These are phyloP conservation scores for Hanseniaspora thailandica DNA, from an alignment of 805 yeast species.

Conservation along the genomic window DNA sequence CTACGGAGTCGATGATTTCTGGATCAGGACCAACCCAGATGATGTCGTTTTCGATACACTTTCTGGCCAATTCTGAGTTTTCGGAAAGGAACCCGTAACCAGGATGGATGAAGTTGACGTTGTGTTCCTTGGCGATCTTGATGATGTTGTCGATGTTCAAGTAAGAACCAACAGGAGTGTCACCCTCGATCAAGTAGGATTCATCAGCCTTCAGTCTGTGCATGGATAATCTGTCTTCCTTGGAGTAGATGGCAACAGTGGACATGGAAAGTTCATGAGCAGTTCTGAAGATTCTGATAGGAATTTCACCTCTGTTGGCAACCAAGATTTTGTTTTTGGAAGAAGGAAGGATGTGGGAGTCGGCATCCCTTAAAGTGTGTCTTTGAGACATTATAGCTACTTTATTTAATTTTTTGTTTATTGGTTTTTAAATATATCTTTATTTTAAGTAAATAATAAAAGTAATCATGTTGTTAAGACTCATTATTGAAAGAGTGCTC, in stretches of 20 bases:
- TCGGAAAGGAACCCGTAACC: constrained; percentile 87
- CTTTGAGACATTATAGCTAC: constrained; percentile 3
- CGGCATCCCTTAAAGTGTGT: constrained; percentile 19
- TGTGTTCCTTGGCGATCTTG: constrained; percentile 64
- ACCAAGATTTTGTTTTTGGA: constrained; percentile 51
- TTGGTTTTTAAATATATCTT: not conserved
- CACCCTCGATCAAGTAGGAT: constrained; percentile 77
- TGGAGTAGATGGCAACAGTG: constrained; percentile 92
- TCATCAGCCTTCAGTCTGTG: constrained; percentile 92
- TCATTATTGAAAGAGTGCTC: not conserved
- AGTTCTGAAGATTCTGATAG: constrained; percentile 82
- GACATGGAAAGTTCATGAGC: constrained; percentile 97
- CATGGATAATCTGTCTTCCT: constrained; percentile 89
- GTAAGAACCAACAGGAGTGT: constrained; percentile 89
- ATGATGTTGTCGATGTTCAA: constrained; percentile 91
- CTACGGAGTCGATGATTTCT: constrained; percentile 81
- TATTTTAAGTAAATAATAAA: not conserved
- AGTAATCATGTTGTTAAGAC: not conserved
- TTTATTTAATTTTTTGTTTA: not conserved
- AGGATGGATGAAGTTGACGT: constrained; percentile 80
- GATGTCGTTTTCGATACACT: constrained; percentile 81
- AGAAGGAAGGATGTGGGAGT: constrained; percentile 32
- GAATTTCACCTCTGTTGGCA: constrained; percentile 78
- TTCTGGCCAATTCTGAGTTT: constrained; percentile 84
- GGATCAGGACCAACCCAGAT: constrained; percentile 94